Evolutionary conservation across 768 basidiomycete genomes (phyloP), one percentile per base, ranked within the genome.

Genomic region (Lactarius deliciosus): DNA sequence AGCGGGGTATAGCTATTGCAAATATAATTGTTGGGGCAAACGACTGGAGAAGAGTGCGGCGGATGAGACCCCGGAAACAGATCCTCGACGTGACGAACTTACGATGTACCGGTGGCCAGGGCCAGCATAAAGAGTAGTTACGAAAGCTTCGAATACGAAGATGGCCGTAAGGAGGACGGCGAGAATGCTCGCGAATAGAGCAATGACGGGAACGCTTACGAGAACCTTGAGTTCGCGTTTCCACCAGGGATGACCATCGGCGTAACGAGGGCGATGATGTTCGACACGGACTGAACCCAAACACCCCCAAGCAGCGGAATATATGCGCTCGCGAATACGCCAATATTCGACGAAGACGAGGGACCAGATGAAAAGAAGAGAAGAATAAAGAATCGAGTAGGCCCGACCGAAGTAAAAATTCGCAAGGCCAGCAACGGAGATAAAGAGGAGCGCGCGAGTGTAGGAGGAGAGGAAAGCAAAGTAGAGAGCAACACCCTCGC

Each of bases 291-390:
- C 86, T 0, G 89, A 86, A 25, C 90, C 91, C 32, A 85, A 85
- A 0, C 90, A 92, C 5, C 91, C 90, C 81, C 92, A 96, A 36
- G 86, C 82, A 57, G 94, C 83, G 2, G 92, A 86, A n/a, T 96
- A 79, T 47, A 88, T 86, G 20, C 90, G 86, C 76, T 98, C 92
- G 65, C 85, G 85, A 43, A 97, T 83, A 34, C 91, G 84, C 96
- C 96, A 99, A 81, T 87, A 89, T 75, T 98, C 95, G 68, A 96
- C 90, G 72, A 96, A 96, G 22, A 83, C 76, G 57, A 94, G 81
- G 0, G 90, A 88, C 92, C 96, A 99, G 3, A 94, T 63, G n/a
- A 87, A 84, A 57, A 96, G 78, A 25, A 91, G 77, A 61, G 83
- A 77, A 0, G 93, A 93, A 75, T 94, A 98, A 5, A 85, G 56